Conservation (phyloP, 768 basidiomycete genomes). For the Mycena indigotica region DNA sequence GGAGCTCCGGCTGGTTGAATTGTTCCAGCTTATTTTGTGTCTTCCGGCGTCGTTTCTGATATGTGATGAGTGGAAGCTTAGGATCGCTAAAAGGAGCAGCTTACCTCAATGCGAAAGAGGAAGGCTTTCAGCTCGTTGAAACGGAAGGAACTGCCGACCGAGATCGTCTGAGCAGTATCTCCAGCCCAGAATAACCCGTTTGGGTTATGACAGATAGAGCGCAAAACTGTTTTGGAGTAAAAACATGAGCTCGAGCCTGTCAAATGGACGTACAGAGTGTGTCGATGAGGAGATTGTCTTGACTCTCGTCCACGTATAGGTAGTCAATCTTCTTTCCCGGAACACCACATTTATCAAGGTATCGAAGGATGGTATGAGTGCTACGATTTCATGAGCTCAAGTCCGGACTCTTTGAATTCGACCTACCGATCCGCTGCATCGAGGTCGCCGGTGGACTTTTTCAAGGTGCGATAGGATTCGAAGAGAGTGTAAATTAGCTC, state of each 20-base stretch:
- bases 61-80: neutral
- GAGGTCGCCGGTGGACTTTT: slow-evolving; percentile 41
- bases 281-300: slow-evolving; percentile 73
- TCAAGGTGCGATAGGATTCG: slow-evolving; percentile 50
- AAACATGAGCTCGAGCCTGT: neutral
- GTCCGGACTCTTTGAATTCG: neutral
- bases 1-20: slow-evolving; percentile 26
- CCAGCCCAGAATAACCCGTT: slow-evolving; percentile 81
- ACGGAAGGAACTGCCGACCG: slow-evolving; percentile 69
- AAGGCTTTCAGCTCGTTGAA: slow-evolving; percentile 75
- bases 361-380: slow-evolving; percentile 51
- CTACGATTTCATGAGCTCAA: slow-evolving; percentile 31
- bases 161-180: slow-evolving; percentile 79
- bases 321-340: slow-evolving; percentile 52
- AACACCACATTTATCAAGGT: slow-evolving; percentile 34
- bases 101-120: slow-evolving; percentile 61
- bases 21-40: neutral
- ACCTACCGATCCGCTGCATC: slow-evolving; percentile 64
- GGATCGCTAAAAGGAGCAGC: neutral
- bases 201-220: slow-evolving; percentile 62
- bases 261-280: slow-evolving; percentile 42
- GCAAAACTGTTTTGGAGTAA: slow-evolving; percentile 49
- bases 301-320: slow-evolving; percentile 75
- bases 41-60: neutral
- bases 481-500: slow-evolving; percentile 56